These are phyloP conservation scores for Mucor sp. DNA, from an alignment of 371 early-diverging fungal species.

Conservation along the genomic window DNA sequence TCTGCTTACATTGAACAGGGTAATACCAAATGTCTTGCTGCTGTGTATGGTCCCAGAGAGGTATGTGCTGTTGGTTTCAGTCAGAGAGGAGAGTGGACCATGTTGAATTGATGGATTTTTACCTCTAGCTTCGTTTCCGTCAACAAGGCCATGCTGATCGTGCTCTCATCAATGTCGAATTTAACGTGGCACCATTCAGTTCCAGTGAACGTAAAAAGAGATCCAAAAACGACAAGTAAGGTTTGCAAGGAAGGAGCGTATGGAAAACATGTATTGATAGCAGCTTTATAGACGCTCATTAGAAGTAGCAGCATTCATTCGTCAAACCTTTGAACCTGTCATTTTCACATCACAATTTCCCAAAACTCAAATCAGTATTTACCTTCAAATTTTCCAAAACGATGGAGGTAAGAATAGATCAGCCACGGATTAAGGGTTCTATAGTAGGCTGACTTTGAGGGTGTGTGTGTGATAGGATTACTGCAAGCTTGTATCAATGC, in stretches of 20 bases:
- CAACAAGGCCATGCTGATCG: constrained; percentile 70
- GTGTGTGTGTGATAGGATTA: constrained; percentile 20
- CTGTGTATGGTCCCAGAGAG: constrained; percentile 95
- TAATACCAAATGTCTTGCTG: constrained; percentile 91
- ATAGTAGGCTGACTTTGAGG: constrained; percentile 7
- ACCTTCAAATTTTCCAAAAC: constrained; percentile 87
- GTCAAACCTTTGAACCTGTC: constrained; percentile 92
- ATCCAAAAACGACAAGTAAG: constrained; percentile 82
- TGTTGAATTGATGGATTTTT: not conserved
- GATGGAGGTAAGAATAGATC: constrained; percentile 88
- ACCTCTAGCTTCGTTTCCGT: constrained; percentile 59
- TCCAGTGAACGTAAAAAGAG: constrained; percentile 85
- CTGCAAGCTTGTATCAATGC: constrained; percentile 93
- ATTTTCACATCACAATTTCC: constrained; percentile 76
- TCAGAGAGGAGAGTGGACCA: too few species aligned
- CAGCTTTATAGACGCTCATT: constrained; percentile 66
- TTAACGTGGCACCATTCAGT: constrained; percentile 91
- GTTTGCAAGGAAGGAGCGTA: too few species aligned
- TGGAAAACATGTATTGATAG: too few species aligned
- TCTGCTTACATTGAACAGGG: constrained; percentile 95
- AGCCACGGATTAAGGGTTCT: too few species aligned
- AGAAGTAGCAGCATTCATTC: constrained; percentile 83
- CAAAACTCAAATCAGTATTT: constrained; percentile 91
- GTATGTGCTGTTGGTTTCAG: constrained; percentile 31
- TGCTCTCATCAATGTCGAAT: constrained; percentile 87